phyloP scores from a whole-genome alignment of 495 filamentous ascomycete genomes.

The Penicillium daleae region DNA sequence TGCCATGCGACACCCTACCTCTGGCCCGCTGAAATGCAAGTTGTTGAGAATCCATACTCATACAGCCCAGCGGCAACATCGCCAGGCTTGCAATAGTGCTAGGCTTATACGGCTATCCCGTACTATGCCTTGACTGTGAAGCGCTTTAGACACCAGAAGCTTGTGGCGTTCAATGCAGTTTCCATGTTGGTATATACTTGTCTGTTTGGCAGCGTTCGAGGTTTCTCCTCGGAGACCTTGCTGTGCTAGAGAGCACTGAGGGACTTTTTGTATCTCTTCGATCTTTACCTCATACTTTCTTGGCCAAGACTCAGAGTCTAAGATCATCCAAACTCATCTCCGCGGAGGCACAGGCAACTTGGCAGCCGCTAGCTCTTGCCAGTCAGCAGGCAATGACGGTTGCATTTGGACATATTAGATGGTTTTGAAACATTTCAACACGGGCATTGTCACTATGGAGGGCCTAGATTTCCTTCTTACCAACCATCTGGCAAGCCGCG shows the following conservation, averaged over 20 bases:
- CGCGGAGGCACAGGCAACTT: background rate
- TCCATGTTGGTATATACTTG: background rate
- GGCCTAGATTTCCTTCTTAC: background rate
- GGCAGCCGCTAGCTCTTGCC: background rate
- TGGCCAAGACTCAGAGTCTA: too few relatives aligned
- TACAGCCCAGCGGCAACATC: too few relatives aligned
- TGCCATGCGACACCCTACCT: background rate
- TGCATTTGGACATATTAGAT: too few relatives aligned
- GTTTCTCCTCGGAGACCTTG: background rate
- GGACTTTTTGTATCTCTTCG: background rate
- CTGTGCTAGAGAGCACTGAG: background rate
- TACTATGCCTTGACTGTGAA: background rate
- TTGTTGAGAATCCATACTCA: background rate
- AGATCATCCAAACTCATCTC: background rate
- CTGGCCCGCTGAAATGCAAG: background rate
- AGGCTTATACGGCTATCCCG: too few relatives aligned
- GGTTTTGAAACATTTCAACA: too few relatives aligned
- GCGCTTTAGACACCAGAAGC: background rate
- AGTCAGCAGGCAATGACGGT: background rate
- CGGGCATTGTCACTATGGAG: too few relatives aligned
- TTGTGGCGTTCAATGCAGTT: background rate
- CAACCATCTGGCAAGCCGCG: background rate
- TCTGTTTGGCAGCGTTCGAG: background rate
- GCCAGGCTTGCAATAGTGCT: background rate
- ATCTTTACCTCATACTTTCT: background rate